phyloP scores from a whole-genome alignment of 805 yeast species.

The Wickerhamiella kazuoi region DNA sequence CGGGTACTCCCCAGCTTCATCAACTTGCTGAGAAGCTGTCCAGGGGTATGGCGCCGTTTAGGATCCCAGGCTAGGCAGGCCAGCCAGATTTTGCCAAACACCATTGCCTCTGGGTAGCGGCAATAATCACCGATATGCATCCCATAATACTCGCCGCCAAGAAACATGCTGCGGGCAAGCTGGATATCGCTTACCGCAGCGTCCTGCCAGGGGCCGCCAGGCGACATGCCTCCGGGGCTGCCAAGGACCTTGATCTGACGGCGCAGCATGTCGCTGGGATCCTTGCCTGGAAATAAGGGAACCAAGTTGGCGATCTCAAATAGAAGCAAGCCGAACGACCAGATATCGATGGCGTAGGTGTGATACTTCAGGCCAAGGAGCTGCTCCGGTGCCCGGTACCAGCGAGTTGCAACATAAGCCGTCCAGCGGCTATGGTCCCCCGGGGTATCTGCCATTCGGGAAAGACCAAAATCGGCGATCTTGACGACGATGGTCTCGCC shows the following conservation, averaged over 20 bases:
- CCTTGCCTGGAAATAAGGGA: constrained; percentile 72
- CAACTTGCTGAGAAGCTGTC: neutral
- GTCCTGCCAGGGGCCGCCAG: constrained; percentile 9
- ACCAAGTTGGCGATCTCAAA: constrained; percentile 63
- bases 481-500: constrained; percentile 37
- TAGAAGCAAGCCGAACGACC: constrained; percentile 87
- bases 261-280: constrained; percentile 64
- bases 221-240: constrained; percentile 33
- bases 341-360: constrained; percentile 66
- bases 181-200: constrained; percentile 9
- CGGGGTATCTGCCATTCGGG: constrained; percentile 35
- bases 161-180: constrained; percentile 7
- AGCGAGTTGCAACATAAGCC: constrained; percentile 81
- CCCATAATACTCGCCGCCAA: neutral
- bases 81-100: neutral
- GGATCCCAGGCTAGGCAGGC: neutral
- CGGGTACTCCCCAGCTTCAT: neutral
- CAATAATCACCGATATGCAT: neutral
- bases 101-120: neutral
- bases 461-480: constrained; percentile 89
- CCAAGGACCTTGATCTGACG: constrained; percentile 55
- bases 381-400: constrained; percentile 94
- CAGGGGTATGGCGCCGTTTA: neutral
- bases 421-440: constrained; percentile 48
- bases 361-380: constrained; percentile 34